Evolutionary conservation across 768 basidiomycete species (phyloP), one percentile per base, ranked within the genome.

Genomic region (Boletus reticulatus): DNA sequence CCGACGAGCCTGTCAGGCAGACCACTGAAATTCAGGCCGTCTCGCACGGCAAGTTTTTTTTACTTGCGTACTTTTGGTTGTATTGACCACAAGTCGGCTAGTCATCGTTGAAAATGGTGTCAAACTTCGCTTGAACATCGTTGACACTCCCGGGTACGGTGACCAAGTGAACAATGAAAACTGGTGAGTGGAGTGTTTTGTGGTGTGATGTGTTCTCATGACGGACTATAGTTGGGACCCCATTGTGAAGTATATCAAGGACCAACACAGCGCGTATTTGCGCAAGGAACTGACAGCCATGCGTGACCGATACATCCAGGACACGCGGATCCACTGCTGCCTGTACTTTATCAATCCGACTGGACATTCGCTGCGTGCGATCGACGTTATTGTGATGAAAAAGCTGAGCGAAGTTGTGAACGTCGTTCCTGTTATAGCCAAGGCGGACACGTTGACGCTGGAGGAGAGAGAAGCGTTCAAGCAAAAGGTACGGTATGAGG

Each of bases 151-250:
- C 50, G 96, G 97, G 36, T 99, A 95, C 65, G 96, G 95, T 45
- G 96, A 99, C 81, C 92, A 94, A 67, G 85, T 99, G 71, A 96
- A 99, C 84, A 99, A 99, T 74, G 96, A 99, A 74, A 90, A 90
- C 73, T 98, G 97, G 92, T 94, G 65, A 46, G 86, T 73, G 29
- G 37, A 37, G 39, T 55, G 50, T 34, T 45, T 48, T 42, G 31
- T 49, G 22, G 32, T 4, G 32, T 38, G 46, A 37, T 1, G 31
- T 38, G 55, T 50, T 44, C 56, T 59, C 16, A 63, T 44, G 38
- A 36, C 0, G 41, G 31, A 2, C 10, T 60, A n/a, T 57, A 95
- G 92, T 80, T 99, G 96, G 96, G 96, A 99, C 68, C 92, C 96
- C 42, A 98, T 99, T 66, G 82, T 98, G 71, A 98, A 97, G 75